A percentile compares a stretch with the other conserved stretches of the same genome.
These are phyloP conservation scores for Fusarium veterinarium DNA, from an alignment of 2,329 filamentous ascomycete genomes.

Conservation along the genomic window DNA sequence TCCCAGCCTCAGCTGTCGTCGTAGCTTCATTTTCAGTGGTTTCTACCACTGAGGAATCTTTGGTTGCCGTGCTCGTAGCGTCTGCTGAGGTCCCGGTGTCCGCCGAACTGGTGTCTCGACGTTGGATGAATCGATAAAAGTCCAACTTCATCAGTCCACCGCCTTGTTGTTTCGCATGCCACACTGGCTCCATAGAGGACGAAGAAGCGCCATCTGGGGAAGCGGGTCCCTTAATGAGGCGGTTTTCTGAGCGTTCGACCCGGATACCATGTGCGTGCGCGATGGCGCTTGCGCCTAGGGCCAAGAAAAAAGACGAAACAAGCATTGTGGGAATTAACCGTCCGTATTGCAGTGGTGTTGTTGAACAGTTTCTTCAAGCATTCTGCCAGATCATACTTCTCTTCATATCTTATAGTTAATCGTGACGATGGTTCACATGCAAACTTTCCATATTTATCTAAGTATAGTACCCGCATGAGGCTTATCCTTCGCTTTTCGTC, in stretches of 20 bases:
- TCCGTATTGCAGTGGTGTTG: fast-evolving
- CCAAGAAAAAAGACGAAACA: fast-evolving
- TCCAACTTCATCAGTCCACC: neutral
- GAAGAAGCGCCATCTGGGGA: neutral
- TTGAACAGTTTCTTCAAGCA: too few relatives aligned
- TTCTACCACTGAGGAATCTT: neutral
- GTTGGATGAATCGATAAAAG: neutral
- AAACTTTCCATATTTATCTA: neutral
- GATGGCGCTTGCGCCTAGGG: neutral
- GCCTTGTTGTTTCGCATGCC: neutral
- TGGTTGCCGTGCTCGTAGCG: neutral
- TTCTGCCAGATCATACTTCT: neutral
- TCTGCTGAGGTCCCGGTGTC: neutral
- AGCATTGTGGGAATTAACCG: fast-evolving
- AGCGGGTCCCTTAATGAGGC: fast-evolving
- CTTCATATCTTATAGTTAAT: neutral
- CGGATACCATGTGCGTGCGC: neutral
- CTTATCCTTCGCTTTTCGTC: neutral
- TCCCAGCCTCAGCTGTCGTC: neutral
- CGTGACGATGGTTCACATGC: neutral
- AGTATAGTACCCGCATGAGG: neutral
- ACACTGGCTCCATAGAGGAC: fast-evolving
- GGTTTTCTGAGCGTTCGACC: neutral
- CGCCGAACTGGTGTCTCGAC: neutral
- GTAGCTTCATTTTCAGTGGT: neutral